Evolutionary conservation across 2,329 filamentous ascomycete species (phyloP), one percentile per base, ranked within the genome.

Genomic region (Talaromyces sp.): DNA sequence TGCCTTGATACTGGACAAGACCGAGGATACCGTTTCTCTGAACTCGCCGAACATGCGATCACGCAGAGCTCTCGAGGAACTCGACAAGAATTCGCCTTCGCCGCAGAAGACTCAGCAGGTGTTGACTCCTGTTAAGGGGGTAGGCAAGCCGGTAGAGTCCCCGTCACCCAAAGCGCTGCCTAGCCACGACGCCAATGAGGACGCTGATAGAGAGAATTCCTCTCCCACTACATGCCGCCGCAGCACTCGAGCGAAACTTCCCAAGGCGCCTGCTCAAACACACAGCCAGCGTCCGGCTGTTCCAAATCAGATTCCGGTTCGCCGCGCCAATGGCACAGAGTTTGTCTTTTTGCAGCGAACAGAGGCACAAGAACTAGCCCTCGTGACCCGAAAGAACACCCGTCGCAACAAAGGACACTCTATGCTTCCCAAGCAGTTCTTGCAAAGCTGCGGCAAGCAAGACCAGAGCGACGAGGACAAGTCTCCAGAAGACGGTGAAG

Each of bases 251-350:
- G 64, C 63, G 58, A 59, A 65, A 60, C 60, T 56, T 64, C 55
- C 66, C 67, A 70, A 68, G 62, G 61, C 64, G 46, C 62, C 41
- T 7, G 11, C 43, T 38, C 56, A 59, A 31, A 24, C 53, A 31
- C 65, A 54, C 64, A 67, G 61, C 62, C 63, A 66, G 27, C 63
- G 62, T 19, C 67, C 70, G 17, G 62, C 65, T 14, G 64, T 73
- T 43, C 75, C 74, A 57, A 75, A 72, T 54, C 71, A 70, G 7
- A 74, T 79, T 54, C 70, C 76, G 4, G 70, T 79, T 21, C 76
- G 77, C 55, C 75, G 77, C 12, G 70, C 76, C 3, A 78, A 75
- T 54, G 77, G 77, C 5, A 78, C 70, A 6, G 77, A 80, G 56
- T 79, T 80, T 56, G 68, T 79, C 29, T 78, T 79, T 58, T 67